Evolutionary conservation across 352 stramenopile genomes (phyloP).

Genomic region (Phytopythium vexans): DNA sequence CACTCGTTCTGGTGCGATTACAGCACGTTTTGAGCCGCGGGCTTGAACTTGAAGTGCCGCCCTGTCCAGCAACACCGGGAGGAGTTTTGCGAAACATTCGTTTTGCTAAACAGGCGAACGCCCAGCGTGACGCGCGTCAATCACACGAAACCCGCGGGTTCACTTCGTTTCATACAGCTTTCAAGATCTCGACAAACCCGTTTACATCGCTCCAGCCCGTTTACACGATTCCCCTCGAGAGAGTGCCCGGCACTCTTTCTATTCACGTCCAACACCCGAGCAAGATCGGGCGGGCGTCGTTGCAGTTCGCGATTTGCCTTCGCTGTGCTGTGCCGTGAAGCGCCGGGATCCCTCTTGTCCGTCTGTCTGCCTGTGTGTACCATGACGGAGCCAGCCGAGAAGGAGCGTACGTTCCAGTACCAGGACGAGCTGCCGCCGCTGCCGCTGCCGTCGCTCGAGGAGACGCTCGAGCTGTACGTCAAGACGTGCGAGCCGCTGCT

Average conservation of each 20-base stretch:
- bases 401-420: constrained; percentile 73
- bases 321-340: no score
- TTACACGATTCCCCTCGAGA: not conserved
- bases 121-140: constrained; percentile 6
- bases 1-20: not conserved
- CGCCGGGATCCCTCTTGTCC: no score
- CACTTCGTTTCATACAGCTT: not conserved
- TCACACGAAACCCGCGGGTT: constrained; percentile 6
- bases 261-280: not conserved
- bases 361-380: not conserved
- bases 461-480: constrained; percentile 92
- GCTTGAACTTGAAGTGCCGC: constrained; percentile 9
- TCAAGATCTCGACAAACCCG: not conserved
- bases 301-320: constrained; percentile 1
- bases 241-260: no score
- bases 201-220: not conserved
- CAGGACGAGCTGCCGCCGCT: constrained; percentile 90
- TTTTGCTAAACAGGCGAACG: constrained; percentile 12
- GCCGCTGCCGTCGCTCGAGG: constrained; percentile 91
- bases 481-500: constrained; percentile 91
- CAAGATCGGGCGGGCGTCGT: constrained; percentile 4
- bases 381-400: not conserved
- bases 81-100: constrained; percentile 1
- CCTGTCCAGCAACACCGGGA: not conserved
- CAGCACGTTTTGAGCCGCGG: not conserved